phyloP scores from a whole-genome alignment of 164 flowering plant genomes.

The Nelumbo lutea region DNA sequence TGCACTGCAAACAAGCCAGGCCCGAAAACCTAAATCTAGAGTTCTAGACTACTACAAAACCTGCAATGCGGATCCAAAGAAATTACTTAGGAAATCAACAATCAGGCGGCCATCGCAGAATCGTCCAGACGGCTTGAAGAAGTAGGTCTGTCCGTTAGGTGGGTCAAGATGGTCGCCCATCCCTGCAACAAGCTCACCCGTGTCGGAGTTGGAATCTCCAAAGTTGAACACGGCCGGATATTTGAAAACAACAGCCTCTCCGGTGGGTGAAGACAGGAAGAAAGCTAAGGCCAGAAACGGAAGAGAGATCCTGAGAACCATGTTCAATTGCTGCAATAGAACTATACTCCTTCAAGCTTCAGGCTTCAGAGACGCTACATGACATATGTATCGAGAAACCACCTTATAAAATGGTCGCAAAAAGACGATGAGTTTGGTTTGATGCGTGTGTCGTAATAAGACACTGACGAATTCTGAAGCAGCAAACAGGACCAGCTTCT shows the following conservation, averaged over 20 bases:
- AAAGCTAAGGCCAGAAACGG: slow-evolving; percentile 4
- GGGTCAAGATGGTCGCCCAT: slow-evolving; percentile 33
- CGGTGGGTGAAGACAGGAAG: background rate
- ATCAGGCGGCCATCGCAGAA: slow-evolving; percentile 16
- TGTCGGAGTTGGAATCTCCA: no score
- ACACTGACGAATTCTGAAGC: no score
- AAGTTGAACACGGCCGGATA: slow-evolving; percentile 31
- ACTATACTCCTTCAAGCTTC: background rate
- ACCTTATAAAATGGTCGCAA: no score
- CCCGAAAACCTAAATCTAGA: no score
- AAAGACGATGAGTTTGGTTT: no score
- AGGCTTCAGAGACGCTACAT: background rate
- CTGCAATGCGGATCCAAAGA: background rate
- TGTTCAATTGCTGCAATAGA: background rate
- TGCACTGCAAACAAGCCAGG: no score
- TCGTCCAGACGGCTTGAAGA: slow-evolving; percentile 42
- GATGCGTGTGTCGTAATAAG: no score
- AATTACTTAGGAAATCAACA: slow-evolving; percentile 53
- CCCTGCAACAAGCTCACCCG: slow-evolving; percentile 42
- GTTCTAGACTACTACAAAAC: background rate
- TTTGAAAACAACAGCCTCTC: slow-evolving; percentile 26
- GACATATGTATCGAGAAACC: no score
- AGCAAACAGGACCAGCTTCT: no score
- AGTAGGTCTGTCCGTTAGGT: slow-evolving; percentile 37
- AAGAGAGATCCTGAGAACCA: slow-evolving; percentile 8